Conservation (phyloP, 2,329 filamentous ascomycete species). For the Aureobasidium namibiae region DNA sequence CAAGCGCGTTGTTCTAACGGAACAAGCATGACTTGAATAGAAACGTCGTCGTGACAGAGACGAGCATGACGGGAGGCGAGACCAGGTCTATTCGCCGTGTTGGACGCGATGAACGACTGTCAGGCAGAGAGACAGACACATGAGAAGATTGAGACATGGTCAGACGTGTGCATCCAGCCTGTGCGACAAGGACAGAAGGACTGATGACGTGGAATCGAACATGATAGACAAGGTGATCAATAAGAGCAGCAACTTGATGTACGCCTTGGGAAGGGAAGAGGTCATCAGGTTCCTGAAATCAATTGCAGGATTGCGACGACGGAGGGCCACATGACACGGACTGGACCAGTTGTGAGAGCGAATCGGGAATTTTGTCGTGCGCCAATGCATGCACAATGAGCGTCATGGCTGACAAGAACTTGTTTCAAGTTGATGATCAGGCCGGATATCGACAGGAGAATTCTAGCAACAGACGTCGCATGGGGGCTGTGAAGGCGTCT, state of each 20-base stretch:
- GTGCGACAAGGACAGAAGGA: not conserved
- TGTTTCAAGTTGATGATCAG: conserved; percentile 4
- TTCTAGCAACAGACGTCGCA: not conserved
- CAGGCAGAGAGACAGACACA: not conserved
- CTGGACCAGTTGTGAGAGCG: not conserved
- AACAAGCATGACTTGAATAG: not conserved
- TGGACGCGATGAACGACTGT: not conserved
- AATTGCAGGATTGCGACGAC: not conserved
- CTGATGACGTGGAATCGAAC: not conserved
- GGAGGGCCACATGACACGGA: not conserved
- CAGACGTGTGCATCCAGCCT: not conserved
- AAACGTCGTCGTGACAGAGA: not conserved
- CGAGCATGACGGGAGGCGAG: not conserved
- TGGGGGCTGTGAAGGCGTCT: not conserved
- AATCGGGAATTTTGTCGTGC: conserved; percentile 5
- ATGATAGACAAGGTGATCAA: not conserved
- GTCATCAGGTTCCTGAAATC: not conserved
- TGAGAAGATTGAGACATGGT: not conserved
- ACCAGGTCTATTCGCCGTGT: no score
- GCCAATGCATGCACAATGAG: conserved; percentile 1
- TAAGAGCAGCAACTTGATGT: not conserved
- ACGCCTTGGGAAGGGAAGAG: not conserved
- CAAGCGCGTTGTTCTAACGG: not conserved
- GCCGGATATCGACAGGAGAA: not conserved
- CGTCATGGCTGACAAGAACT: not conserved